Percentiles rank a stretch among this genome's conserved stretches.
phyloP scores from a whole-genome alignment of 2,329 filamentous ascomycete species.

The Diplocarpon mali region DNA sequence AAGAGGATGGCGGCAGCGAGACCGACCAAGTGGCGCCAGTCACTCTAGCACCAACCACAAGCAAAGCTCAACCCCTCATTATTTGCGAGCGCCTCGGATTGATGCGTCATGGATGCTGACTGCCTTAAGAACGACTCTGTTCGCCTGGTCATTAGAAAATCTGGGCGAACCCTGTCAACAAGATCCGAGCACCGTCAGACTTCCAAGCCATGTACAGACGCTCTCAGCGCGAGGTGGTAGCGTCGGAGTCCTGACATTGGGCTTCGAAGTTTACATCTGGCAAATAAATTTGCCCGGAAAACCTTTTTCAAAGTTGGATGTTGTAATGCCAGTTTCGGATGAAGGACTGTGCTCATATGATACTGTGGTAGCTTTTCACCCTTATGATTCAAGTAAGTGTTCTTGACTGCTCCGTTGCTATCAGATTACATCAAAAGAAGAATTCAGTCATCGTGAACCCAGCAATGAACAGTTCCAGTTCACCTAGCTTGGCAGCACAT shows the following conservation, averaged over 20 bases:
- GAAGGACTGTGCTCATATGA: background rate
- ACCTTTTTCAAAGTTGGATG: background rate
- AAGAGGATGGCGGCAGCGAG: too few species aligned
- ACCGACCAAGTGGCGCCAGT: too few species aligned
- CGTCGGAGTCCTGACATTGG: slow-evolving; percentile 13
- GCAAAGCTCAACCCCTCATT: too few species aligned
- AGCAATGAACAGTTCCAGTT: too few species aligned
- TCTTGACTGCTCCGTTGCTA: background rate
- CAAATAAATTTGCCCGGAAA: slow-evolving; percentile 9
- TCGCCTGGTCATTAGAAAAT: slow-evolving; percentile 6
- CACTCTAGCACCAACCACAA: too few species aligned
- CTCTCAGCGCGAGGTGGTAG: slow-evolving; percentile 8
- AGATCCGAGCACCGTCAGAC: slow-evolving; percentile 1
- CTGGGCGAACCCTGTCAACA: background rate
- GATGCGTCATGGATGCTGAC: background rate
- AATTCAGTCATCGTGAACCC: too few species aligned
- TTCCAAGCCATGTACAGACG: slow-evolving; percentile 4
- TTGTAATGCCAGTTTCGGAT: background rate
- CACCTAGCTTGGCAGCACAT: too few species aligned
- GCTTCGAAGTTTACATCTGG: slow-evolving; percentile 16
- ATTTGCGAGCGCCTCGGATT: background rate
- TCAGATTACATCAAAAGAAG: background rate
- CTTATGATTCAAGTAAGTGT: background rate
- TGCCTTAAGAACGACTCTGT: slow-evolving; percentile 3
- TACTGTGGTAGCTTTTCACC: background rate